Conservation (phyloP, 2,329 filamentous ascomycete genomes). For the Diplodia corticola region DNA sequence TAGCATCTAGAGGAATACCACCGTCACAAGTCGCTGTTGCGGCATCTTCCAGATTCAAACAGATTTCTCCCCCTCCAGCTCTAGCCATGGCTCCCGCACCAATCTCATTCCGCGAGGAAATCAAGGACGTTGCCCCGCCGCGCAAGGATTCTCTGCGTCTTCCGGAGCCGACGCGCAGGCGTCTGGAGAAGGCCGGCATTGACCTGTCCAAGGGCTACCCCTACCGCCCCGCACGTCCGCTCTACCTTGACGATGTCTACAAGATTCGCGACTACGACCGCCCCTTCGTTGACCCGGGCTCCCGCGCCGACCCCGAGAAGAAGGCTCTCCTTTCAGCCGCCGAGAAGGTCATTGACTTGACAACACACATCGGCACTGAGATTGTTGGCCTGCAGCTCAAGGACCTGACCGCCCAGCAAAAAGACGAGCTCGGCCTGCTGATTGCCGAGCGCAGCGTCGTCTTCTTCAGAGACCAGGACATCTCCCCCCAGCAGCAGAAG, state of each 20-base stretch:
- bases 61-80: background rate
- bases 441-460: slow-evolving; percentile 66
- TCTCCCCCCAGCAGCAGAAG: slow-evolving; percentile 27
- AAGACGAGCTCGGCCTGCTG: slow-evolving; percentile 62
- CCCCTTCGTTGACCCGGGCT: slow-evolving; percentile 60
- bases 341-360: slow-evolving; percentile 63
- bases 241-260: slow-evolving; percentile 70
- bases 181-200: slow-evolving; percentile 67
- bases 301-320: slow-evolving; percentile 66
- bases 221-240: slow-evolving; percentile 65
- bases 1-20: slow-evolving; percentile 3
- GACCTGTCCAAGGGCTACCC: slow-evolving; percentile 71
- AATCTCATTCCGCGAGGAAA: slow-evolving; percentile 53
- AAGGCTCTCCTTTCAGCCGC: slow-evolving; percentile 61
- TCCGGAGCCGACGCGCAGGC: slow-evolving; percentile 56
- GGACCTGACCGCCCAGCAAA: slow-evolving; percentile 59
- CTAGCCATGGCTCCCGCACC: slow-evolving; percentile 58
- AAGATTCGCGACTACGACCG: slow-evolving; percentile 62
- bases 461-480: slow-evolving; percentile 62
- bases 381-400: slow-evolving; percentile 65
- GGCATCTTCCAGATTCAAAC: slow-evolving; percentile 1
- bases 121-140: slow-evolving; percentile 63
- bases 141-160: slow-evolving; percentile 65
- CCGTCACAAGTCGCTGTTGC: background rate
- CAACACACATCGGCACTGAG: slow-evolving; percentile 63